Evolutionary conservation across 2,329 filamentous ascomycete genomes (phyloP), one percentile per base, ranked within the genome.

Genomic region (Colletotrichum tamarilloi): DNA sequence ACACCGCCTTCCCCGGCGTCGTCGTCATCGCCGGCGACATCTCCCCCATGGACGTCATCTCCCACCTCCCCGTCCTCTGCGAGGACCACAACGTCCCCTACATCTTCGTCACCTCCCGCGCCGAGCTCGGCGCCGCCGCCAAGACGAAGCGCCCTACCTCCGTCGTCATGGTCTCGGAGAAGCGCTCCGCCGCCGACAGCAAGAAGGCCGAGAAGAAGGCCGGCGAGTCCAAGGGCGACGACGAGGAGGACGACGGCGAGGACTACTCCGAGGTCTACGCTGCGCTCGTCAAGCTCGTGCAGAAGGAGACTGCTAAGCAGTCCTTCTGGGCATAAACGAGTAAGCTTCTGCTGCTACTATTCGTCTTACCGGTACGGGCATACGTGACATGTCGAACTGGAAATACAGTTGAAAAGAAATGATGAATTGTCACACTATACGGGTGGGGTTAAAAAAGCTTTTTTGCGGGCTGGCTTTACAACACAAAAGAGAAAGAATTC

Each of bases 21-120:
- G 95, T 98, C 79, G 88, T 99, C 82, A 94, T 99, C 78, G 97
- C 97, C 46, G 97, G 94, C 79, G 97, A 99, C 85, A 98, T 99
- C 87, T 98, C 94, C 66, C 97, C 97, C 77, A 96, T 97, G 92
- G 97, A 99, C 84, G 97, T 99, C 83, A 98, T 99, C 86, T 97
- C 94, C 74, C 97, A 99, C 86, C 94, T 99, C 77, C 97, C 97
- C 79, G 94, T 99, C 71, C 92, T 98, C 72, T 98, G 97, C 89
- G 97, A 99, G 87, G 96, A 98, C 86, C 95, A 98, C 89, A 94
- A 94, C 85, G 94, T 98, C 74, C 97, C 97, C 42, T 99, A 98
- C 87, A 91, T 99, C 84, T 99, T 97, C 84, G 94, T 99, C 79
- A 91, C 92, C 74, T 97, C 94, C 80, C 93, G 97, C 78, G 96